phyloP scores from a whole-genome alignment of 2,329 filamentous ascomycete genomes.

The Apiospora aurea region DNA sequence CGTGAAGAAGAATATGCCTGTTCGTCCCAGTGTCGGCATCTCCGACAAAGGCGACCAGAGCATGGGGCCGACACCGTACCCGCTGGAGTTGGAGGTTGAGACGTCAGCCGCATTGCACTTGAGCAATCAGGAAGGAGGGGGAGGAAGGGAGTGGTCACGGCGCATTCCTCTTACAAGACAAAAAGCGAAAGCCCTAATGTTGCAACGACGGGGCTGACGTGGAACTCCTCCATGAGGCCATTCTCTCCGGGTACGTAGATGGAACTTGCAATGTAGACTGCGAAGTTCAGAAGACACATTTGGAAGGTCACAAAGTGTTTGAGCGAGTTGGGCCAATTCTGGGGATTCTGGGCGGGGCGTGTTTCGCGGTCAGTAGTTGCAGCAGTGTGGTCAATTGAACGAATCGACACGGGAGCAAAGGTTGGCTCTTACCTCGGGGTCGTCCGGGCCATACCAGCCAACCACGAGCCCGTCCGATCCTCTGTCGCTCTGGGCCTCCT shows the following conservation, averaged over 20 bases:
- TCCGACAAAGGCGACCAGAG: constrained; percentile 65
- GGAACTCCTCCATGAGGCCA: constrained; percentile 32
- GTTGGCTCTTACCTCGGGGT: constrained; percentile 46
- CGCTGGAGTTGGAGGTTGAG: constrained; percentile 33
- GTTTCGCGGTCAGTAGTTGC: not conserved
- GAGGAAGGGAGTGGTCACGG: not conserved
- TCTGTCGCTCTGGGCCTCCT: constrained; percentile 51
- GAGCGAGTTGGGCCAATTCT: constrained; percentile 47
- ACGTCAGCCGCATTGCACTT: no score
- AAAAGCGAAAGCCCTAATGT: constrained; percentile 37
- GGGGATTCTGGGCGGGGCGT: constrained; percentile 37
- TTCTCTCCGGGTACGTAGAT: constrained; percentile 35
- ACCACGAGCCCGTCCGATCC: constrained; percentile 60
- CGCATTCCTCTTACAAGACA: constrained; percentile 30
- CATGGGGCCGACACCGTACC: constrained; percentile 52
- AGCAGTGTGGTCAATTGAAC: not conserved
- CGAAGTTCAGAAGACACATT: constrained; percentile 38
- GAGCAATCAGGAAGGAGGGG: not conserved
- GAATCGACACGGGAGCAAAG: no score
- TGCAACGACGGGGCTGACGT: constrained; percentile 32
- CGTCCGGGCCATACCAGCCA: constrained; percentile 57
- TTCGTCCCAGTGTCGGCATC: constrained; percentile 64
- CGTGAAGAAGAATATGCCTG: constrained; percentile 62
- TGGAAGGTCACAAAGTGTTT: constrained; percentile 43
- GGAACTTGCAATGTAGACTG: constrained; percentile 37